Conservation (phyloP, 2,329 filamentous ascomycete genomes). For the Aspergillus tubingensis region DNA sequence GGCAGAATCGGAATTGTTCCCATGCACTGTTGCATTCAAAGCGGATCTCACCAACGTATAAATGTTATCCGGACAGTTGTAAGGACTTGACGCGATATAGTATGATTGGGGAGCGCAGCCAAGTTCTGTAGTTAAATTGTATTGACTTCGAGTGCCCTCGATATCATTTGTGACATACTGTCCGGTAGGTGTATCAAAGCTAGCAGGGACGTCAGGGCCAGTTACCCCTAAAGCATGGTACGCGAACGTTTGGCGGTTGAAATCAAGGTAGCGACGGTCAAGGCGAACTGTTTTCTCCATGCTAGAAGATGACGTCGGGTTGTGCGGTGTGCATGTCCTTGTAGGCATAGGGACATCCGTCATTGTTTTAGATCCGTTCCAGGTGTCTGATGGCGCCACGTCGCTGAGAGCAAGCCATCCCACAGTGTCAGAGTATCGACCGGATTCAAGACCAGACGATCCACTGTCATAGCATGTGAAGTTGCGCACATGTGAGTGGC, state of each 20-base stretch:
- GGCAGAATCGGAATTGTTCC: background rate
- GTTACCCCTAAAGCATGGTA: background rate
- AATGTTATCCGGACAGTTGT: background rate
- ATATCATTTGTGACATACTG: background rate
- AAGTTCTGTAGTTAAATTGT: background rate
- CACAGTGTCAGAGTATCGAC: background rate
- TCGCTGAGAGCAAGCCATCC: background rate
- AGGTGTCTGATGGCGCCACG: background rate
- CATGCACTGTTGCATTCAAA: background rate
- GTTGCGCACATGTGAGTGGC: background rate
- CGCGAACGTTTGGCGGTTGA: background rate
- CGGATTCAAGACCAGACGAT: background rate
- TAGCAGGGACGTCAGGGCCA: background rate
- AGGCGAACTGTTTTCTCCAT: background rate
- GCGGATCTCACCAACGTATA: background rate
- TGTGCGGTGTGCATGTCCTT: background rate
- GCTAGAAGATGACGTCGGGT: background rate
- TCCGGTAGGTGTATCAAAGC: background rate
- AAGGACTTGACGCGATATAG: background rate
- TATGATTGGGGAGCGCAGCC: constrained; percentile 3
- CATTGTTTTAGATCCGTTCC: background rate
- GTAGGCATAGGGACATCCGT: background rate
- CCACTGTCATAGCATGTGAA: background rate
- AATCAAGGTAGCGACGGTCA: background rate
- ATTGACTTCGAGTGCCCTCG: background rate